Percentiles rank a stretch among this genome's conserved stretches.
Evolutionary conservation across 192 early-diverging fungal species (phyloP).

Genomic region (Globomyces pollinis-pini): DNA sequence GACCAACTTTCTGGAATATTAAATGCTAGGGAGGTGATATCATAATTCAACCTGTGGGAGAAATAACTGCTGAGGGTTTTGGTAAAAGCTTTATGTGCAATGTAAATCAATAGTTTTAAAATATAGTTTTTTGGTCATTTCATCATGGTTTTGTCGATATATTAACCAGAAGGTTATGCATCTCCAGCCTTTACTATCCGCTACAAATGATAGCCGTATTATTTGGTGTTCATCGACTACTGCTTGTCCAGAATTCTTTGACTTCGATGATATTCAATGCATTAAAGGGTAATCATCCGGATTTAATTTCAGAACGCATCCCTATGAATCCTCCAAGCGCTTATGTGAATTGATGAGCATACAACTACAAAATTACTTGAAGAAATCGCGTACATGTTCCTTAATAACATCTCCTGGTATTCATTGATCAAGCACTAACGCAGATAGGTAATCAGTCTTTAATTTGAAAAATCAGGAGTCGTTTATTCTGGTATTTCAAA

Average conservation of each 20-base stretch:
- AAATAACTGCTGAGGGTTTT: slow-evolving; percentile 26
- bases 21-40: slow-evolving; percentile 41
- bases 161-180: slow-evolving; percentile 20
- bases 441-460: slow-evolving; percentile 13
- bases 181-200: slow-evolving; percentile 2
- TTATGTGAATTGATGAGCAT: slow-evolving; percentile 33
- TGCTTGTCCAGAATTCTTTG: slow-evolving; percentile 25
- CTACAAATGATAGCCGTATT: slow-evolving; percentile 12
- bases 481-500: background rate
- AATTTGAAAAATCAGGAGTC: background rate
- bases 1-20: no score
- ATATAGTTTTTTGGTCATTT: slow-evolving; percentile 49
- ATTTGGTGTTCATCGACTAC: slow-evolving; percentile 41
- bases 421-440: slow-evolving; percentile 18
- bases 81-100: slow-evolving; percentile 46
- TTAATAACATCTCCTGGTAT: slow-evolving; percentile 39
- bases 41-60: slow-evolving; percentile 28
- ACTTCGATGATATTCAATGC: slow-evolving; percentile 30
- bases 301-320: slow-evolving; percentile 17
- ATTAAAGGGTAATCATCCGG: slow-evolving; percentile 21
- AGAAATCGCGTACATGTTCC: slow-evolving; percentile 16
- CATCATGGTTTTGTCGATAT: slow-evolving; percentile 21
- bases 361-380: slow-evolving; percentile 13
- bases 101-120: no score
- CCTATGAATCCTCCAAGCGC: slow-evolving; percentile 46